Percentiles rank a stretch among this genome's conserved stretches.
phyloP scores from a whole-genome alignment of 2,329 filamentous ascomycete genomes.

The Thielaviopsis populi region DNA sequence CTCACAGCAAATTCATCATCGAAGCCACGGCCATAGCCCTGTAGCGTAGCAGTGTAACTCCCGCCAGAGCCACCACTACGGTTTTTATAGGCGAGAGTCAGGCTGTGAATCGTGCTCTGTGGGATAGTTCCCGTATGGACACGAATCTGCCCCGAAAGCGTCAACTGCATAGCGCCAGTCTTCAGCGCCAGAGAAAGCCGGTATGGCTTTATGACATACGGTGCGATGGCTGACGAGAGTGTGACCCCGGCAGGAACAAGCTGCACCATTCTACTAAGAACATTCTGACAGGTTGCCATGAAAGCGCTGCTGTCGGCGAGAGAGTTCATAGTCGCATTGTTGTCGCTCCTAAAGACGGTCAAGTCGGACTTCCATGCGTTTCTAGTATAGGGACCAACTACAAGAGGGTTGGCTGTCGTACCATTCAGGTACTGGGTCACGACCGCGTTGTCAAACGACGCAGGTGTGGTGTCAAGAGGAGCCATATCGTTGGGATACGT shows the following conservation, averaged over 20 bases:
- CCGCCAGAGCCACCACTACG: constrained; percentile 31
- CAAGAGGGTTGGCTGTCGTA: constrained; percentile 39
- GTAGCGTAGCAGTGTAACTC: constrained; percentile 7
- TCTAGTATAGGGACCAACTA: constrained; percentile 34
- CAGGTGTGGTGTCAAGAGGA: constrained; percentile 33
- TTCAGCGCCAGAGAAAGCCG: constrained; percentile 40
- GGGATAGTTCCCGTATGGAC: constrained; percentile 37
- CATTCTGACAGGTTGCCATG: constrained; percentile 31
- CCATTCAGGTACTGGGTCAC: constrained; percentile 42
- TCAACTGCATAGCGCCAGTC: constrained; percentile 32
- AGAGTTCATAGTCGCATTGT: constrained; percentile 38
- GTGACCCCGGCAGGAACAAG: constrained; percentile 36
- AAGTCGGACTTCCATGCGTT: constrained; percentile 37
- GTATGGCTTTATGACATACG: constrained; percentile 46
- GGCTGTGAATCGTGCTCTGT: constrained; percentile 28
- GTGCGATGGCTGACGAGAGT: constrained; percentile 36
- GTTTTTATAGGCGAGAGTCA: constrained; percentile 42
- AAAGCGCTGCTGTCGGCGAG: constrained; percentile 33
- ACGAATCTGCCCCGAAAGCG: constrained; percentile 40
- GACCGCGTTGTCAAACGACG: constrained; percentile 40
- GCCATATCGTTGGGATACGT: constrained; percentile 30
- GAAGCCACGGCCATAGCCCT: constrained; percentile 35
- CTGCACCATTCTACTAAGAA: constrained; percentile 48
- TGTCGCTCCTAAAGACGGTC: constrained; percentile 40
- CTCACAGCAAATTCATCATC: constrained; percentile 40